Conservation (phyloP, 2,329 filamentous ascomycete genomes). For the Pseudogymnoascus sp. region DNA sequence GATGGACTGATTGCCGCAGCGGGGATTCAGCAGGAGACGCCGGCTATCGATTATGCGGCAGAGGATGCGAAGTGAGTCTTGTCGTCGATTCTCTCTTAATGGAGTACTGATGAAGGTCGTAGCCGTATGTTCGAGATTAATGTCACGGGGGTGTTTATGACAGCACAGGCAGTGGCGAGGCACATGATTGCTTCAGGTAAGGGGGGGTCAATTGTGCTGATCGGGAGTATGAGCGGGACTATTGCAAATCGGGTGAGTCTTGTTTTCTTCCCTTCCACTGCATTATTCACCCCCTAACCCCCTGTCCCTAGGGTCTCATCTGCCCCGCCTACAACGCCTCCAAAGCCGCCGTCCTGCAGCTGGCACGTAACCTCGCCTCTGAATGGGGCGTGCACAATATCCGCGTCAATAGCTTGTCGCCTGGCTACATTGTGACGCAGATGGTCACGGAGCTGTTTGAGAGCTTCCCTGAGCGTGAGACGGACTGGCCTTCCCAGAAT, state of each 20-base stretch:
- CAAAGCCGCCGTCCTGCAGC: conserved; percentile 52
- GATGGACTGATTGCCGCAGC: conserved; percentile 65
- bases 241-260: conserved; percentile 41
- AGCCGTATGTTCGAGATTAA: conserved; percentile 58
- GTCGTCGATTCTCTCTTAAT: background rate
- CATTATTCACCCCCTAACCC: conserved; percentile 15
- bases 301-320: conserved; percentile 44
- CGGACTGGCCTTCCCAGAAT: conserved; percentile 53
- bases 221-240: conserved; percentile 40
- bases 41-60: conserved; percentile 58
- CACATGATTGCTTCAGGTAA: conserved; percentile 38
- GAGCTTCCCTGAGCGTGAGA: conserved; percentile 20
- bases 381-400: conserved; percentile 55
- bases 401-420: conserved; percentile 56
- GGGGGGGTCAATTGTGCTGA: conserved; percentile 41
- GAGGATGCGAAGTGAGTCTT: conserved; percentile 26
- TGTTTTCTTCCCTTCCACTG: background rate
- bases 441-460: conserved; percentile 57
- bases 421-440: conserved; percentile 48
- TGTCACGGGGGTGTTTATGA: conserved; percentile 60
- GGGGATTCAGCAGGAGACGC: conserved; percentile 58
- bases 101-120: conserved; percentile 30
- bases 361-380: conserved; percentile 48
- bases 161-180: conserved; percentile 60
- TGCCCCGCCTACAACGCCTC: conserved; percentile 55